These are phyloP conservation scores for Tetraselmis chui DNA, from an alignment of 139 green algal genomes.

Conservation along the genomic window DNA sequence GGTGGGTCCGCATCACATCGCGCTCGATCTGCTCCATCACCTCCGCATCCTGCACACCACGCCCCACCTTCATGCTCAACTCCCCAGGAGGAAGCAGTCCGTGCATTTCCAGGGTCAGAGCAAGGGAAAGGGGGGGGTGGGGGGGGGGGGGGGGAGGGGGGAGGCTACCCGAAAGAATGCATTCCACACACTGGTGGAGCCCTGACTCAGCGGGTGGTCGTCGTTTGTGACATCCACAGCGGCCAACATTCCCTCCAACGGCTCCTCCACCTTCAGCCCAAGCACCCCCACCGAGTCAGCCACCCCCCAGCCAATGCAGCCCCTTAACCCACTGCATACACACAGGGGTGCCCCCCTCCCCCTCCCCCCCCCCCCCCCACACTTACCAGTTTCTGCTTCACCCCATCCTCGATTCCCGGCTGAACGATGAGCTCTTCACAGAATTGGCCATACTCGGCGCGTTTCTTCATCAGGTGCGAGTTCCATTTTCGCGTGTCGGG, in stretches of 20 bases:
- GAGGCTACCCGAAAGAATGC: constrained; percentile 66
- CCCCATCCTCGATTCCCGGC: neutral
- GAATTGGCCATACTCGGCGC: constrained; percentile 76
- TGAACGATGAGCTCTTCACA: constrained; percentile 30
- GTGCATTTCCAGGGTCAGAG: no score
- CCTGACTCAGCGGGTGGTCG: constrained; percentile 77
- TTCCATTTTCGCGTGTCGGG: constrained; percentile 55
- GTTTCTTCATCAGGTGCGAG: constrained; percentile 42
- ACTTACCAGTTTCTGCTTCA: neutral
- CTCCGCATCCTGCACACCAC: constrained; percentile 61
- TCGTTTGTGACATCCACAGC: constrained; percentile 22
- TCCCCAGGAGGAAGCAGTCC: no score
- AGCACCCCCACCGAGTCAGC: no score
- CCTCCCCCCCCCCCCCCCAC: no score
- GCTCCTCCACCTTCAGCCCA: neutral
- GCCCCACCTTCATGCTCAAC: neutral
- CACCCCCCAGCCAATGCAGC: no score
- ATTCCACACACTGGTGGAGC: constrained; percentile 56
- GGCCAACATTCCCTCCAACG: neutral
- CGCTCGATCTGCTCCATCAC: constrained; percentile 85
- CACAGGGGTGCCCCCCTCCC: no score
- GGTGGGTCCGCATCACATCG: constrained; percentile 91
- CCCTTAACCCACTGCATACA: no score
- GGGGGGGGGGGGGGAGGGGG: no score
- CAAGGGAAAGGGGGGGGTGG: no score